phyloP scores from a whole-genome alignment of 257 asterid species.

The Solanum peruvianum region DNA sequence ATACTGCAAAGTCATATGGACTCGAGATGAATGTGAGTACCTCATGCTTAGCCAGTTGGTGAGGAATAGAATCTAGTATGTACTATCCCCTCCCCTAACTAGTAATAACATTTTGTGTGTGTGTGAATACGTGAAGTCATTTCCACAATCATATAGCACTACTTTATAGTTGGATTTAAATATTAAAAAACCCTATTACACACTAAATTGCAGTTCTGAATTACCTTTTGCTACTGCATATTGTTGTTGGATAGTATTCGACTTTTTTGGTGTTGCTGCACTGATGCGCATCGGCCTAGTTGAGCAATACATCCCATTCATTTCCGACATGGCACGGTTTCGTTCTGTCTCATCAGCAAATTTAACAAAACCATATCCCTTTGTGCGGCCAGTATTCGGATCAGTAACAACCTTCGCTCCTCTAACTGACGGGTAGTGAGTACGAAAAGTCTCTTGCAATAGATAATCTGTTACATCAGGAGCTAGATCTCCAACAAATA shows the following conservation, averaged over 20 bases:
- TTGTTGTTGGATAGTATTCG: slow-evolving; percentile 47
- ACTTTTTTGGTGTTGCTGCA: slow-evolving; percentile 97
- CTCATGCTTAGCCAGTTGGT: neutral
- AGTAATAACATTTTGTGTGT: neutral
- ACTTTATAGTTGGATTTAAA: neutral
- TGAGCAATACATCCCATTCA: slow-evolving; percentile 96
- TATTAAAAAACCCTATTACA: neutral
- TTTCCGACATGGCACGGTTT: slow-evolving; percentile 93
- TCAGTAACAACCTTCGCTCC: slow-evolving; percentile 98
- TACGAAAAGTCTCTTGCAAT: slow-evolving; percentile 88
- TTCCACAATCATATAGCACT: neutral
- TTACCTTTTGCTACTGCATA: slow-evolving; percentile 76
- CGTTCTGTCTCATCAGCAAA: slow-evolving; percentile 87
- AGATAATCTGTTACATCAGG: slow-evolving; percentile 96
- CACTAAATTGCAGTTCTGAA: neutral
- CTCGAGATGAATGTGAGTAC: neutral
- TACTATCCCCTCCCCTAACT: neutral
- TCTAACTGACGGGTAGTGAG: slow-evolving; percentile 79
- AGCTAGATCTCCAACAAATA: slow-evolving; percentile 96
- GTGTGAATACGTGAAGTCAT: neutral
- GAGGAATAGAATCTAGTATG: neutral
- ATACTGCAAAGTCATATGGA: neutral
- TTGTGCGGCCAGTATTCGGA: slow-evolving; percentile 95
- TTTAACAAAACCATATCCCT: slow-evolving; percentile 98
- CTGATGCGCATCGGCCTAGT: slow-evolving; percentile 98